Evolutionary conservation across 2,329 filamentous ascomycete species (phyloP).

Genomic region (Chaetomium globosum): DNA sequence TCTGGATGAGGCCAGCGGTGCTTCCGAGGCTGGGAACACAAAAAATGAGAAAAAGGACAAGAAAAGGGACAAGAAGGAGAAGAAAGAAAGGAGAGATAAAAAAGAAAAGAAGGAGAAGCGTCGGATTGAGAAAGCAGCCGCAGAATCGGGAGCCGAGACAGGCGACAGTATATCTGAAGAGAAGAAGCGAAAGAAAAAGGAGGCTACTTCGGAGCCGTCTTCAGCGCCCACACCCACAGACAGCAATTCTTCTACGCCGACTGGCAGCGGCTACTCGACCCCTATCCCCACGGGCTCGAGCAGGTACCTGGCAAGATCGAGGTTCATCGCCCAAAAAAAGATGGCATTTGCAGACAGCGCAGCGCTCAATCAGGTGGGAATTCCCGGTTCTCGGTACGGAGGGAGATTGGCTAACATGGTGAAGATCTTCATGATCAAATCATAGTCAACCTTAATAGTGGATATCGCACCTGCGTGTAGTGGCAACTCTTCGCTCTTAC

Average conservation of each 20-base stretch:
- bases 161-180: constrained; percentile 25
- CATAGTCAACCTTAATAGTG: constrained; percentile 27
- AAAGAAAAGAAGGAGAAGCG: constrained; percentile 40
- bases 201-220: constrained; percentile 31
- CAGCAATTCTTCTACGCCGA: constrained; percentile 52
- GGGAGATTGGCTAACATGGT: constrained; percentile 31
- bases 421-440: constrained; percentile 72
- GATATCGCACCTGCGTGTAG: neutral
- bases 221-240: constrained; percentile 39
- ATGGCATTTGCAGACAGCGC: constrained; percentile 78
- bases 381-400: constrained; percentile 3
- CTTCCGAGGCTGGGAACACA: constrained; percentile 27
- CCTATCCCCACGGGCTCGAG: constrained; percentile 46
- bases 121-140: constrained; percentile 52
- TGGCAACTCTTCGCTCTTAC: neutral
- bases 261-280: constrained; percentile 43
- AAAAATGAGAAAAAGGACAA: constrained; percentile 33
- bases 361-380: constrained; percentile 78
- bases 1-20: constrained; percentile 11
- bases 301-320: constrained; percentile 73
- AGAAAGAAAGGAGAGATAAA: constrained; percentile 40
- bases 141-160: neutral
- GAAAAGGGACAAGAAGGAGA: constrained; percentile 44
- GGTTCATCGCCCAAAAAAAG: constrained; percentile 87
- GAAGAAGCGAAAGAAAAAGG: constrained; percentile 48